phyloP scores from a whole-genome alignment of 2,329 filamentous ascomycete genomes.

The Aspergillus calidoustus region DNA sequence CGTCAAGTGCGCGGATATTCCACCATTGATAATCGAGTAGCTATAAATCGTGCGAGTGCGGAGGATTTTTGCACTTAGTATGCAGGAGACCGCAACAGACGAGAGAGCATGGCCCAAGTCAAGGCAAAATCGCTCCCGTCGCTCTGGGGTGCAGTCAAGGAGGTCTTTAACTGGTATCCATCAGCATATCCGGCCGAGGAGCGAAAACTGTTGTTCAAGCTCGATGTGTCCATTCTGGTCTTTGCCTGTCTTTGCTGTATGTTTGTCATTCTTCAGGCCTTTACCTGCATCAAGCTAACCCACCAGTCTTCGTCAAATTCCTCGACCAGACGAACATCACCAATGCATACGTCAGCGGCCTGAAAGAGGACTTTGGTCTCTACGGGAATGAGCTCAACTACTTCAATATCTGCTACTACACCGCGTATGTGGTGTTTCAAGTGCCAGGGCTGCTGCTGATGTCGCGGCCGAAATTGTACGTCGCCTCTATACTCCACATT shows the following conservation, averaged over 20 bases:
- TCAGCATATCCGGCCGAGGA: conserved; percentile 35
- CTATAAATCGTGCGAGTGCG: background rate
- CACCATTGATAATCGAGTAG: background rate
- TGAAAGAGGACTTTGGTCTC: conserved; percentile 38
- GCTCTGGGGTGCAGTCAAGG: conserved; percentile 30
- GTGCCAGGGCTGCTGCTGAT: conserved; percentile 35
- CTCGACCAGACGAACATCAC: conserved; percentile 40
- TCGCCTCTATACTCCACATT: background rate
- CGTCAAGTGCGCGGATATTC: conserved; percentile 13
- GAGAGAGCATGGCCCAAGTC: conserved; percentile 22
- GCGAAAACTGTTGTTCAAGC: conserved; percentile 35
- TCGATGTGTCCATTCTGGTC: conserved; percentile 37
- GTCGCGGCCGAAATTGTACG: conserved; percentile 35
- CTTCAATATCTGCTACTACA: conserved; percentile 38
- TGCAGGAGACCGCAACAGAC: background rate
- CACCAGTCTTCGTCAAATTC: conserved; percentile 33
- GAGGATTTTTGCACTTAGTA: background rate
- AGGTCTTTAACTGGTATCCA: conserved; percentile 41
- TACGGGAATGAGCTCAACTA: conserved; percentile 39
- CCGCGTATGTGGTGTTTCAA: conserved; percentile 38
- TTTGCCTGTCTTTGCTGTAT: conserved; percentile 40
- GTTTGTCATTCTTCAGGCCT: background rate
- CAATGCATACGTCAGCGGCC: conserved; percentile 40
- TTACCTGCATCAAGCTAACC: conserved; percentile 7
- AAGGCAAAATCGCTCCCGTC: conserved; percentile 8